Percentiles rank a stretch among this genome's conserved stretches.
phyloP scores from a whole-genome alignment of 2,329 filamentous ascomycete genomes.

The Uncinocarpus reesii region DNA sequence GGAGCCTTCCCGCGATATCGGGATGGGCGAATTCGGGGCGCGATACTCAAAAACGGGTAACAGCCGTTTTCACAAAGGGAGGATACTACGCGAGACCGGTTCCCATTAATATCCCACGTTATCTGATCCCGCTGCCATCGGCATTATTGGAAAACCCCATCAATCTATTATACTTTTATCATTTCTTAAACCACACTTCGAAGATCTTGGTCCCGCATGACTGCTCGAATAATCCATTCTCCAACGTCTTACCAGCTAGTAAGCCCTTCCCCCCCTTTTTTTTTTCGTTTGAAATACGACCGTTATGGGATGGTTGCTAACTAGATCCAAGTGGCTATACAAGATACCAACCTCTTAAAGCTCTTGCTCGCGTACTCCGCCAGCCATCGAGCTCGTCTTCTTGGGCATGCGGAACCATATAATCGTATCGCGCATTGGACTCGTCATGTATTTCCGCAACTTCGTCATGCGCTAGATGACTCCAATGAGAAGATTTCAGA shows the following conservation, averaged over 20 bases:
- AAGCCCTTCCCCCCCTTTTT: slow-evolving; percentile 25
- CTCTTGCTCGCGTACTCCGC: slow-evolving; percentile 72
- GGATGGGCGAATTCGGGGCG: slow-evolving; percentile 39
- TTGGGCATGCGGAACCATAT: slow-evolving; percentile 62
- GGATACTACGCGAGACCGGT: slow-evolving; percentile 64
- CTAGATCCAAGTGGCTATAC: slow-evolving; percentile 32
- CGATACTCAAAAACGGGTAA: slow-evolving; percentile 40
- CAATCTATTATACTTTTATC: slow-evolving; percentile 66
- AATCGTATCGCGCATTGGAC: slow-evolving; percentile 74
- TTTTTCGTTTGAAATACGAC: no score
- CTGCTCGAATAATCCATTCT: slow-evolving; percentile 51
- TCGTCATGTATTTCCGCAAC: slow-evolving; percentile 55
- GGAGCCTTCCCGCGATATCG: slow-evolving; percentile 16
- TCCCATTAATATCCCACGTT: slow-evolving; percentile 51
- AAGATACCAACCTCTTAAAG: slow-evolving; percentile 54
- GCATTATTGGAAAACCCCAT: slow-evolving; percentile 61
- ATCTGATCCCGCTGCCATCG: slow-evolving; percentile 46
- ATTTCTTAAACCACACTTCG: slow-evolving; percentile 71
- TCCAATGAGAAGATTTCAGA: slow-evolving; percentile 56
- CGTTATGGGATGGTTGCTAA: slow-evolving; percentile 37
- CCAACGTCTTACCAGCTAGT: slow-evolving; percentile 53
- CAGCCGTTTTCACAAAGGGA: slow-evolving; percentile 45
- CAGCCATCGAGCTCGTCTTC: slow-evolving; percentile 65
- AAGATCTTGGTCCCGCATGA: slow-evolving; percentile 54
- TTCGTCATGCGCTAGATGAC: slow-evolving; percentile 56